Evolutionary conservation across 2,329 filamentous ascomycete genomes (phyloP).

Genomic region (Amphichorda felina): DNA sequence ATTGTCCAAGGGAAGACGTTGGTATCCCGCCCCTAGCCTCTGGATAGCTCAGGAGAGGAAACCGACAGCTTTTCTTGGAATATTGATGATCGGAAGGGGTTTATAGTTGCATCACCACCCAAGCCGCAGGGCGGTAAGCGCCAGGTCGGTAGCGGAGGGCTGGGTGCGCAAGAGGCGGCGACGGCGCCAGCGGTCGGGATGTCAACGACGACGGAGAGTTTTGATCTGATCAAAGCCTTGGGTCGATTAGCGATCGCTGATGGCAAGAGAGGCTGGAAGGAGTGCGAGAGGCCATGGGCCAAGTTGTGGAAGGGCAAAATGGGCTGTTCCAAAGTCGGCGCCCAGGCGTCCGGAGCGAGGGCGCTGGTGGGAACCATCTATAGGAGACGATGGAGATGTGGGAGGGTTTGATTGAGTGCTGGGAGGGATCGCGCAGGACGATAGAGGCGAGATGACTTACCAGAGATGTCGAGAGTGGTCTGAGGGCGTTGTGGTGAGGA

Average conservation of each 20-base stretch:
- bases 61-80: background rate
- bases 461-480: constrained; percentile 18
- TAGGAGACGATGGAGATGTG: constrained; percentile 5
- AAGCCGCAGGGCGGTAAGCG: constrained; percentile 3
- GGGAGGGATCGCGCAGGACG: constrained; percentile 22
- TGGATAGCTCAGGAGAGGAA: background rate
- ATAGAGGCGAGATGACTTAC: constrained; percentile 23
- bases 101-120: constrained; percentile 3
- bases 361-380: constrained; percentile 1
- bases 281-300: background rate
- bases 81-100: constrained; percentile 1
- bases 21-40: background rate
- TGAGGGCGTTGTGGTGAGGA: constrained; percentile 20
- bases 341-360: background rate
- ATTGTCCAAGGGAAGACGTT: background rate
- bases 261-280: background rate
- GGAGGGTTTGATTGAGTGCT: constrained; percentile 12
- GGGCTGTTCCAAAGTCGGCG: constrained; percentile 1
- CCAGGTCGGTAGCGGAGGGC: background rate
- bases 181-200: constrained; percentile 1
- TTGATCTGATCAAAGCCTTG: background rate
- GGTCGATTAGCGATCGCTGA: constrained; percentile 5
- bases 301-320: background rate
- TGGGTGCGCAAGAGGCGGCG: background rate
- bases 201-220: background rate